Evolutionary conservation across 179 eudicot genomes (phyloP), one percentile per base, ranked within the genome.

Genomic region (Actinidia chinensis): DNA sequence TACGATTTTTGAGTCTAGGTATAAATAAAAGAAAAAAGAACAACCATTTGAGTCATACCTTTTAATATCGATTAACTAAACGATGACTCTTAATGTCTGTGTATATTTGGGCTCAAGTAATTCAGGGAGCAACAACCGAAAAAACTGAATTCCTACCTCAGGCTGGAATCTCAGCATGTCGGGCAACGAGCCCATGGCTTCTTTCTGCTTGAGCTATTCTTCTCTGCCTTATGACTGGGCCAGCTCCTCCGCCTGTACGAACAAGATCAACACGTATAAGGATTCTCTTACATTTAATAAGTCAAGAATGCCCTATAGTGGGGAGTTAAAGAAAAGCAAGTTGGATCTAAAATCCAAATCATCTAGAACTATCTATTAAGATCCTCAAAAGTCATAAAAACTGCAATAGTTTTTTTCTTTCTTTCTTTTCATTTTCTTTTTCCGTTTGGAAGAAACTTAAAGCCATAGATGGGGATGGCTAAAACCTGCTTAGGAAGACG

Each of bases 161-260:
- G 98, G 99, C 75, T 92, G 95, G 87, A 95, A 94, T 82, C 98
- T 92, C 23, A 95, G 93, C 98, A 95, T 89, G 80, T 95, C 99
- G 47, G 97, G 96, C n/a, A n/a, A 80, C 97, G 94, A 77, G 99
- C 99, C n/a, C 98, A 95, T 95, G 69, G 99, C 99, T 87, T 95
- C n/a, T n/a, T n/a, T n/a, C 99, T 23, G 99, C 99, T 91, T 95
- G 99, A 81, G 99, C 99, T 75, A 95, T 95, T 84, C n/a, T n/a
- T n/a, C 98, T 90, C 78, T 95, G 98, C 89, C 99, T 90, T 85
- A 95, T 66, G 96, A 89, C 86, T 92, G 97, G 54, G 98, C 99
- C 99, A 95, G 92, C 91, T 95, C 99, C 82, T 95, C 99, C 14
- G 99, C 99, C 99, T 95, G 88, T 80, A 22, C 40, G 55, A 22